Conservation (phyloP, 2,329 filamentous ascomycete genomes). For the Penicillium sp. region DNA sequence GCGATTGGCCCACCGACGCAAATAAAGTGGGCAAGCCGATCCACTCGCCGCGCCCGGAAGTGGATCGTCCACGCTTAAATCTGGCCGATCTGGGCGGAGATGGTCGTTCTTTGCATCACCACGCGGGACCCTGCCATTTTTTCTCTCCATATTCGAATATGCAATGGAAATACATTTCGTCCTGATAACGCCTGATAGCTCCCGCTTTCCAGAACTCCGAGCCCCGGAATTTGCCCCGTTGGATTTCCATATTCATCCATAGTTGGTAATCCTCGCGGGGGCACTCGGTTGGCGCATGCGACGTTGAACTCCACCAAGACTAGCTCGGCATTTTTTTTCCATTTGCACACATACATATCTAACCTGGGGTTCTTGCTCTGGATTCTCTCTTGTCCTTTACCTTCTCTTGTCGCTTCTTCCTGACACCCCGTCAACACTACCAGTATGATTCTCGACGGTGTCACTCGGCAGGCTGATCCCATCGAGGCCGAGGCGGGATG, state of each 20-base stretch:
- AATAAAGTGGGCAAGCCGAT: background rate
- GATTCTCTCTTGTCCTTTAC: too few relatives aligned
- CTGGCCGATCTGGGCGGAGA: too few relatives aligned
- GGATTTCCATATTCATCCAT: too few relatives aligned
- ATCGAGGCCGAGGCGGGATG: slow-evolving; percentile 11
- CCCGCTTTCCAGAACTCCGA: slow-evolving; percentile 7
- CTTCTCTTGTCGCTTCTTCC: too few relatives aligned
- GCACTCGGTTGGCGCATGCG: slow-evolving; percentile 7
- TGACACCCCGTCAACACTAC: background rate
- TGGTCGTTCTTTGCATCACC: too few relatives aligned
- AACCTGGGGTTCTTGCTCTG: background rate
- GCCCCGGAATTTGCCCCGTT: too few relatives aligned
- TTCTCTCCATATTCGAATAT: slow-evolving; percentile 9
- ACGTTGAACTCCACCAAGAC: slow-evolving; percentile 9
- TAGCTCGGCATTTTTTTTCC: slow-evolving; percentile 8
- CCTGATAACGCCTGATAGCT: slow-evolving; percentile 2
- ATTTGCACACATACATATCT: slow-evolving; percentile 6
- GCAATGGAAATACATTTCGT: slow-evolving; percentile 10
- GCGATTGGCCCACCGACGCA: background rate
- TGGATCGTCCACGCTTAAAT: slow-evolving; percentile 10
- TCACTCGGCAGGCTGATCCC: slow-evolving; percentile 6
- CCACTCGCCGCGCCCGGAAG: background rate
- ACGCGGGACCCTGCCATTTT: too few relatives aligned
- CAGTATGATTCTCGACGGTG: slow-evolving; percentile 9
- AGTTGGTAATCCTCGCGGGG: slow-evolving; percentile 5